These are phyloP conservation scores for Vaccinium corymbosum DNA, from an alignment of 148 eudicot genomes.

Conservation along the genomic window DNA sequence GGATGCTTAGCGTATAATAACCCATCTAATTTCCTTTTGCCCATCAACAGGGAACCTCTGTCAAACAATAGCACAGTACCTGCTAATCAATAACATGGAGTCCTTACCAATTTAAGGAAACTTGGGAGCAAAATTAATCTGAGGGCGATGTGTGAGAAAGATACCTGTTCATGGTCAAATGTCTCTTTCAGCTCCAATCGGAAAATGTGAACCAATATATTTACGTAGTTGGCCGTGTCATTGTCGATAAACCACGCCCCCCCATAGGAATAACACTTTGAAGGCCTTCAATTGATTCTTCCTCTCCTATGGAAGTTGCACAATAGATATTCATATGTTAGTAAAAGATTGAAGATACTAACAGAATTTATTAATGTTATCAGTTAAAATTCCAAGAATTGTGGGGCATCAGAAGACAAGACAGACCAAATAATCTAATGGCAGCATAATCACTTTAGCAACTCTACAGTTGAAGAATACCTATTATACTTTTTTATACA, in stretches of 20 bases:
- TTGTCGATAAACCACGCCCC: constrained; percentile 81
- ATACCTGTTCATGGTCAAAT: constrained; percentile 18
- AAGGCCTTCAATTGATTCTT: constrained; percentile 50
- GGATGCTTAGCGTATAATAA: neutral
- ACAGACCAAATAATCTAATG: neutral
- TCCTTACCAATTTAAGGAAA: constrained; percentile 1
- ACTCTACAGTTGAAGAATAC: neutral
- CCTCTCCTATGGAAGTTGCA: constrained; percentile 39
- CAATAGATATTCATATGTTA: neutral
- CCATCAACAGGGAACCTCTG: neutral
- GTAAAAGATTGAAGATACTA: neutral
- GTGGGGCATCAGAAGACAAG: constrained; percentile 6
- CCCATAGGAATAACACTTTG: constrained; percentile 47
- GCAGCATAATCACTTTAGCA: neutral
- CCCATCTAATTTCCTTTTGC: neutral
- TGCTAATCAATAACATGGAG: neutral
- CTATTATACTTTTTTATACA: neutral
- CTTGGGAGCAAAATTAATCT: neutral
- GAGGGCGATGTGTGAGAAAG: constrained; percentile 1
- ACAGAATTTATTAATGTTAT: neutral
- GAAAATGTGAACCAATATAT: neutral
- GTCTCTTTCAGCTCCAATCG: neutral
- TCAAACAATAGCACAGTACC: neutral
- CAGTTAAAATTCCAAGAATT: neutral
- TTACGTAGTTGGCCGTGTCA: constrained; percentile 83